Conservation (phyloP, 805 yeast species). For the Clavispora fructus region DNA sequence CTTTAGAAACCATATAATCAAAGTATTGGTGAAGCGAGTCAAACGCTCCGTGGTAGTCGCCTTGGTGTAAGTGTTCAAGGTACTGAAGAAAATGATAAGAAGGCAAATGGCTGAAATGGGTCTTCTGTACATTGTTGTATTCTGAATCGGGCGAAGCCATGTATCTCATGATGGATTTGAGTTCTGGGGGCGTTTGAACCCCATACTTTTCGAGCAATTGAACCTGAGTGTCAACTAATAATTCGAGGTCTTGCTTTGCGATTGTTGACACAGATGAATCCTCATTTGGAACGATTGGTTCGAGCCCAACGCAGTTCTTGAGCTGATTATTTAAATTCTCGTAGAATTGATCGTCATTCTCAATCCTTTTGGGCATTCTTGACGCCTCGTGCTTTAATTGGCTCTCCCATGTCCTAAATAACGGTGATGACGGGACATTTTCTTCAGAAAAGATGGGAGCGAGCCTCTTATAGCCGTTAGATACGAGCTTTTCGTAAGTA, state of each 20-base stretch:
- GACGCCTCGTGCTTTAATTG: neutral
- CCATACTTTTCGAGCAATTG: slow-evolving; percentile 48
- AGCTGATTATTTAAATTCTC: slow-evolving; percentile 11
- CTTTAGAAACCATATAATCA: slow-evolving; percentile 70
- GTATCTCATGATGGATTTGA: slow-evolving; percentile 36
- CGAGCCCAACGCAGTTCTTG: slow-evolving; percentile 4
- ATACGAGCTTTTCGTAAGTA: slow-evolving; percentile 12
- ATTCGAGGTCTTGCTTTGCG: slow-evolving; percentile 48
- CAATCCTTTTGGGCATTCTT: neutral
- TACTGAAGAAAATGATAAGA: slow-evolving; percentile 54
- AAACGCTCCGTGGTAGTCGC: slow-evolving; percentile 58
- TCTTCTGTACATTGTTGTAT: slow-evolving; percentile 27
- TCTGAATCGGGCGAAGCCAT: slow-evolving; percentile 46
- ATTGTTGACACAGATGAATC: slow-evolving; percentile 13
- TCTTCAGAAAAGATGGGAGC: neutral
- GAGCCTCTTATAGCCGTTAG: neutral
- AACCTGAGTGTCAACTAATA: slow-evolving; percentile 50
- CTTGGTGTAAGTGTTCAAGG: slow-evolving; percentile 50
- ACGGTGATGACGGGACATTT: neutral
- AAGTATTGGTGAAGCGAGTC: slow-evolving; percentile 53
- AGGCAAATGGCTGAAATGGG: slow-evolving; percentile 23
- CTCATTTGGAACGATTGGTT: slow-evolving; percentile 3
- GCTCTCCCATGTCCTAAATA: neutral
- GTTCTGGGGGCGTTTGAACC: slow-evolving; percentile 41
- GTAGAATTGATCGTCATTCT: slow-evolving; percentile 13